Evolutionary conservation across 139 green algal species (phyloP), one percentile per base, ranked within the genome.

Genomic region (Micromonas pusilla): DNA sequence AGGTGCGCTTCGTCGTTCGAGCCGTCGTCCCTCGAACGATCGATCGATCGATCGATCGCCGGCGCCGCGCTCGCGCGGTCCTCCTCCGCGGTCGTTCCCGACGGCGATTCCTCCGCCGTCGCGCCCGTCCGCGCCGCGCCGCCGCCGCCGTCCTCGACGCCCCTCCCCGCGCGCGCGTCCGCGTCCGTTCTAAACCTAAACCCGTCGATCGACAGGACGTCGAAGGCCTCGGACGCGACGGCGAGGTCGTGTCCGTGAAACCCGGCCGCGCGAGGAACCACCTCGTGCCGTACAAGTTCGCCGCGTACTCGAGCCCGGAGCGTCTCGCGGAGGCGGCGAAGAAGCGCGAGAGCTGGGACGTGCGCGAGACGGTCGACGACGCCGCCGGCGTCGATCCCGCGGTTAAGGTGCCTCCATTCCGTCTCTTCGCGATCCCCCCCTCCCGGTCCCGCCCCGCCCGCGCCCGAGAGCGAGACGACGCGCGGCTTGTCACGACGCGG

Each of bases 191-290:
- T n/a, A n/a, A n/a, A n/a, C n/a, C n/a, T n/a, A n/a, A n/a, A n/a
- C n/a, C n/a, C n/a, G n/a, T 57, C 45, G 9, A 16, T 2, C 31
- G 0, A 1, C 20, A 38, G 9, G 1, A 33, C 1, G 30, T 62
- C 37, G 23, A 63, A 36, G 37, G 38, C 1, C 31, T 75, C 21
- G 68, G 68, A 3, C 25, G 53, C 23, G 23, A 32, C 1, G 38
- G 33, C 68, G 68, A 60, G 68, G 33, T 63, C 1, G 68, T 63
- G 37, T 36, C 19, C 3, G 68, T 75, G 68, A 38, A 39, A 63
- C 68, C 68, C 1, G 68, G 68, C 13, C 23, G 68, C 3, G 68
- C 68, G 68, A 38, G 68, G 68, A 75, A 75, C 30, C 68, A 75
- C 30, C 38, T 75, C 21, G 38, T 75, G 3, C 68, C 68, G 2